Percentiles rank a stretch among this genome's conserved stretches.
These are phyloP conservation scores for Cyberlindnera samutprakarnensis DNA, from an alignment of 805 yeast genomes.

Conservation along the genomic window DNA sequence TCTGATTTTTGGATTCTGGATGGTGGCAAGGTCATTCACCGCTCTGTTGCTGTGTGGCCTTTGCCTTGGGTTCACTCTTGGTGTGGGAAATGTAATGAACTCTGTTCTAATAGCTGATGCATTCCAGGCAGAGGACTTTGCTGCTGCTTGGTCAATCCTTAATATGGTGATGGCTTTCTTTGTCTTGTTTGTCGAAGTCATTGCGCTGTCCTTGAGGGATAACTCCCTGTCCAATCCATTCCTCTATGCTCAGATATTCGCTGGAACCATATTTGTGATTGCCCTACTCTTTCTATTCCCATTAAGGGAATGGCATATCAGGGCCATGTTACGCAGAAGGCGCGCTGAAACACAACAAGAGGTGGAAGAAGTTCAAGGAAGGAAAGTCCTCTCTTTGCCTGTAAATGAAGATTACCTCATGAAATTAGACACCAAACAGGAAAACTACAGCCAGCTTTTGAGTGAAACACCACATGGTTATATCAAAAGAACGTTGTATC, in stretches of 20 bases:
- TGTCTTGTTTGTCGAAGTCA: conserved; percentile 44
- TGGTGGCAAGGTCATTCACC: conserved; percentile 31
- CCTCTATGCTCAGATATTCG: conserved; percentile 50
- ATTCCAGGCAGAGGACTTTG: conserved; percentile 28
- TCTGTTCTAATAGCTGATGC: conserved; percentile 35
- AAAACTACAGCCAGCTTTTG: conserved; percentile 7
- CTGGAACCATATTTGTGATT: conserved; percentile 40
- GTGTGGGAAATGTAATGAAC: conserved; percentile 37
- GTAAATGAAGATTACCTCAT: conserved; percentile 2
- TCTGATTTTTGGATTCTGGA: conserved; percentile 40
- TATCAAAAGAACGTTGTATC: conserved; percentile 10
- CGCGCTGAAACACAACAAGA: conserved; percentile 1
- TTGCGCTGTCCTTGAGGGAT: conserved; percentile 41
- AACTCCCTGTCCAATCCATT: conserved; percentile 33
- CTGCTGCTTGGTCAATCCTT: conserved; percentile 33
- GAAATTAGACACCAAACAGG: not conserved
- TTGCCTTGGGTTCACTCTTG: conserved; percentile 36
- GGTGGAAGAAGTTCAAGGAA: conserved; percentile 1
- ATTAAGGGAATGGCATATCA: conserved; percentile 43
- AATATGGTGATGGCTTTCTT: conserved; percentile 26
- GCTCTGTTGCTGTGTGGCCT: conserved; percentile 34
- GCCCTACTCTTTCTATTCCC: conserved; percentile 35
- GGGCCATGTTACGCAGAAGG: conserved; percentile 22
- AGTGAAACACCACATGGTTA: conserved; percentile 2
- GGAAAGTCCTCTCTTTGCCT: not conserved